Evolutionary conservation across 805 yeast species (phyloP), one percentile per base, ranked within the genome.

Genomic region (Saturnispora dispora): DNA sequence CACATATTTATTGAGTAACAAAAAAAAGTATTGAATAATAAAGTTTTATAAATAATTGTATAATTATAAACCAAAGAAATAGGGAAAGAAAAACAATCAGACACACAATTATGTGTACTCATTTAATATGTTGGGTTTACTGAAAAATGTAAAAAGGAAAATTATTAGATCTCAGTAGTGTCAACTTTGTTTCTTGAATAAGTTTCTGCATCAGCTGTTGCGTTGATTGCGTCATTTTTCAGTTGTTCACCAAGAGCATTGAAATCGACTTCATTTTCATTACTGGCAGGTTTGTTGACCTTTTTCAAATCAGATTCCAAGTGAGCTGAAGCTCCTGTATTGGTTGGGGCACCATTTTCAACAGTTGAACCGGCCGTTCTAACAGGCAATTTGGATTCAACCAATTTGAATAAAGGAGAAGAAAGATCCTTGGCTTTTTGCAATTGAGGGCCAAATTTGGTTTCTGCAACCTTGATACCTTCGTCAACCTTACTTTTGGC

Each of bases 361-460:
- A 82, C 85, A 46, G 86, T 81, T 41, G 86, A 72, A 40, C 85
- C 82, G 36, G 87, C 87, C 55, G 89, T 83, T 78, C 88, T 81
- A 48, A 67, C 66, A 45, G 84, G 83, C 57, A 78, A 63, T 69
- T 77, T 76, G 35, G 79, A 70, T 63, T 76, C 72, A 62, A 84
- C 68, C 61, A 80, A 78, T 35, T 72, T 63, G 40, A 85, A 81
- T 52, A 83, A 79, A 49, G 91, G 91, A 44, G 85, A 85, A 53
- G 82, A 66, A 67, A 79, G 79, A 60, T 75, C 71, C 60, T 78
- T 77, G 56, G 78, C 74, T 58, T 75, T 72, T 56, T 79, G 74
- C 56, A 83, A 61, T 58, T 76, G 76, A 57, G 93, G 93, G 55
- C 73, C 73, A 42, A 75, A 71, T 59, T 71, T 69, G 45, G 68